These are phyloP conservation scores for Monosporascus sp. DNA, from an alignment of 2,329 filamentous ascomycete species.

Conservation along the genomic window DNA sequence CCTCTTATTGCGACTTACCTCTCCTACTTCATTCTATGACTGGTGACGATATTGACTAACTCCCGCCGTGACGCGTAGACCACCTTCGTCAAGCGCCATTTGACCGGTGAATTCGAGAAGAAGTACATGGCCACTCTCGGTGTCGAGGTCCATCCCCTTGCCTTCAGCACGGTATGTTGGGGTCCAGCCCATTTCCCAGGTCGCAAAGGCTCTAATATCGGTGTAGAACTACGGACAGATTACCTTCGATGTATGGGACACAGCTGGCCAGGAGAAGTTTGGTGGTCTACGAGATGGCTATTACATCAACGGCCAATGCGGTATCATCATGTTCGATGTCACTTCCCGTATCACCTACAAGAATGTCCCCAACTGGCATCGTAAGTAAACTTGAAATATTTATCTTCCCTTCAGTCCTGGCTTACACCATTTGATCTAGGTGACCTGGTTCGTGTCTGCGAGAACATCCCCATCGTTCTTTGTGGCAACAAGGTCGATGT, in stretches of 20 bases:
- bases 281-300: conserved; percentile 98
- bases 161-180: conserved; percentile 87
- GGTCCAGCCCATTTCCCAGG: conserved; percentile 13
- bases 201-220: conserved; percentile 22
- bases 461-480: conserved; percentile 98
- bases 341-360: conserved; percentile 99
- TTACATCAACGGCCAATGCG: conserved; percentile 99
- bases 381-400: conserved; percentile 52
- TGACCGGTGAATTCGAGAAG: conserved; percentile 99
- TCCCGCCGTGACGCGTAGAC: conserved; percentile 54
- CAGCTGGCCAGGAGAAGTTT: conserved; percentile 98
- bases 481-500: conserved; percentile 99
- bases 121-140: conserved; percentile 99
- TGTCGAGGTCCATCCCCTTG: conserved; percentile 98
- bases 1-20: conserved; percentile 18
- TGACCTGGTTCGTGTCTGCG: conserved; percentile 97
- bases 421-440: conserved; percentile 44
- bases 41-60: conserved; percentile 10
- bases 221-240: conserved; percentile 83
- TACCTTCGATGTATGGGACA: conserved; percentile 99
- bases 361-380: conserved; percentile 99
- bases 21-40: conserved; percentile 6
- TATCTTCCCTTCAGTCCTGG: not conserved
- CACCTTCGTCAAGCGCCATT: conserved; percentile 99
- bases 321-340: conserved; percentile 99